Evolutionary conservation across 305 asterid species (phyloP), one percentile per base, ranked within the genome.

Genomic region (Rubia tinctorum): DNA sequence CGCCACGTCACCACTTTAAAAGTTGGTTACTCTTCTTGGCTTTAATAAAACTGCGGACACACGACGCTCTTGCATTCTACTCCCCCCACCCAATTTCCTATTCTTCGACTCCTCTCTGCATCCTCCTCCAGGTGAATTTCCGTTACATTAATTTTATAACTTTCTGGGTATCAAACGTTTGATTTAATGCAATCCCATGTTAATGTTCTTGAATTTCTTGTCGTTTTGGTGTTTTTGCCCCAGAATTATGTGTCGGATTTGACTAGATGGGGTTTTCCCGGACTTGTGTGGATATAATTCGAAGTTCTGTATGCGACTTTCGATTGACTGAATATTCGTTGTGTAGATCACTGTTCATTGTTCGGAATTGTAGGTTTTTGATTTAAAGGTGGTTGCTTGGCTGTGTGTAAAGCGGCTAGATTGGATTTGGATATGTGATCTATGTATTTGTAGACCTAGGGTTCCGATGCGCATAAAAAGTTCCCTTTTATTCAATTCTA

Each of bases 31-130:
- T 22, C 58, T 15, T n/a, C n/a, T n/a, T n/a, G n/a, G 39, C 40
- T 25, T 1, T 8, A 71, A 30, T 30, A 30, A 30, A 82, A 75
- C 79, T 61, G 81, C 83, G 77, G 83, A 79, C 77, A 79, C 79
- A 8, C 73, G 82, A 73, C 74, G 56, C 76, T 60, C 10, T 14
- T 75, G 51, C 17, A 4, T 6, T 40, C 58, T 9, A 59, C 15
- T 17, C 27, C 34, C 65, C 66, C 20, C 63, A 23, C 71, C 8
- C 25, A 53, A 53, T 53, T 59, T 55, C 65, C 62, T 20, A 61
- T 44, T 30, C 64, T 27, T 13, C 69, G 65, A 62, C 59, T 69
- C 62, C 72, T 63, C 39, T 72, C 80, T 68, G 80, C 77, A 75
- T 49, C 69, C 68, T 67, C 69, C 64, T 42, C 75, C 65, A 75